These are phyloP conservation scores for Grosmannia clavigera DNA, from an alignment of 2,329 filamentous ascomycete genomes.

Conservation along the genomic window DNA sequence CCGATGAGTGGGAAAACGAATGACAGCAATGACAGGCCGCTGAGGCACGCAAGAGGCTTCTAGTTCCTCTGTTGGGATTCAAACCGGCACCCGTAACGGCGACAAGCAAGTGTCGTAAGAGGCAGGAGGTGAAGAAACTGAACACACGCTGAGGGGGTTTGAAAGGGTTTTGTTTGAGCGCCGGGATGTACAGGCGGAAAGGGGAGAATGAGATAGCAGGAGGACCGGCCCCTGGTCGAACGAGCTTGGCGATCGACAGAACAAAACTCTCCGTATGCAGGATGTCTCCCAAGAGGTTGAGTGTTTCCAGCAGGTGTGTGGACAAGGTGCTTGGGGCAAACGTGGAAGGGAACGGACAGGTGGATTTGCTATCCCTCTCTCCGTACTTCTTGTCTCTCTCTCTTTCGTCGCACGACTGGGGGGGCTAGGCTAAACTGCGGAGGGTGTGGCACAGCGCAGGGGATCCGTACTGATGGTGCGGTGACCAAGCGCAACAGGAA, in stretches of 20 bases:
- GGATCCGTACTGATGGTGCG: background rate
- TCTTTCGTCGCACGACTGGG: constrained; percentile 2
- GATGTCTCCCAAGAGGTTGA: constrained; percentile 14
- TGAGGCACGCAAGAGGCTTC: background rate
- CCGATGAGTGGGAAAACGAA: background rate
- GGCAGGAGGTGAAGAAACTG: background rate
- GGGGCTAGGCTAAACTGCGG: background rate
- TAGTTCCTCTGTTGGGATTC: background rate
- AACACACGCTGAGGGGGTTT: background rate
- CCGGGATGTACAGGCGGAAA: background rate
- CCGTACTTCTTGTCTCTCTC: background rate
- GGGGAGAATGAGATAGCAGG: constrained; percentile 13
- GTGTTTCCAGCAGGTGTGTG: constrained; percentile 14
- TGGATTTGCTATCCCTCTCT: background rate
- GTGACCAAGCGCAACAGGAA: background rate
- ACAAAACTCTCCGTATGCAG: constrained; percentile 15
- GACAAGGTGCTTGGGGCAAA: constrained; percentile 4
- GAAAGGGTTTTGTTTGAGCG: background rate
- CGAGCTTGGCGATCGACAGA: constrained; percentile 23
- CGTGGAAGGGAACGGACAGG: constrained; percentile 14
- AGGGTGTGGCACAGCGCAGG: background rate
- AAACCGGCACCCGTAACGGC: background rate
- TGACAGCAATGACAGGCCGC: background rate
- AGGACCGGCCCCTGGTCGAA: constrained; percentile 22
- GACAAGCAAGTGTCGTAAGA: background rate